phyloP scores from a whole-genome alignment of 257 asterid species.

The Gentiana macrophylla region DNA sequence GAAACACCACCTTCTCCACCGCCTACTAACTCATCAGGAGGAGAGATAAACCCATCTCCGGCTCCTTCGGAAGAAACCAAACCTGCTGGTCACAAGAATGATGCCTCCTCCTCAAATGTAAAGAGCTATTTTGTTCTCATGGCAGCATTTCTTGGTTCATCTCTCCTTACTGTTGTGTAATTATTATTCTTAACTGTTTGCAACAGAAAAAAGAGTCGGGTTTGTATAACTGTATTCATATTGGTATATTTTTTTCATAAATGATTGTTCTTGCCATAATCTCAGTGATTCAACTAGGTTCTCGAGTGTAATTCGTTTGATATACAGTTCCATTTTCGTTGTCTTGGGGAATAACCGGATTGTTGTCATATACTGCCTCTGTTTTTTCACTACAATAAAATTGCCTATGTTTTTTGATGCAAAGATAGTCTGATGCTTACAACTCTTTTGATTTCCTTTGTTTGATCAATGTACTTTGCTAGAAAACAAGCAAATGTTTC shows the following conservation, averaged over 20 bases:
- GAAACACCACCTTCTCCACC: constrained; percentile 38
- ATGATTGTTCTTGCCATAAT: constrained; percentile 10
- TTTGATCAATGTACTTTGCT: no score
- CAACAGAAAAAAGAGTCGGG: constrained; percentile 6
- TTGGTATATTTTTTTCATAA: background rate
- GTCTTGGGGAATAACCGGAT: constrained; percentile 26
- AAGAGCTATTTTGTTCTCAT: constrained; percentile 22
- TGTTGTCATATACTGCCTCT: background rate
- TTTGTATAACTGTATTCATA: constrained; percentile 6
- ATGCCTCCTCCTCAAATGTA: constrained; percentile 22
- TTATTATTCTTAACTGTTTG: constrained; percentile 3
- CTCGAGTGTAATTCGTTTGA: constrained; percentile 13
- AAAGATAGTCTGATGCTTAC: no score
- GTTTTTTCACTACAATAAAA: no score
- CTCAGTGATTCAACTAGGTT: constrained; percentile 6
- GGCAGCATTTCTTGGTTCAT: constrained; percentile 37
- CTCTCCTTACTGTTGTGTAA: constrained; percentile 29
- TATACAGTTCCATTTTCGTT: constrained; percentile 14
- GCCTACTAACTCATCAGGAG: background rate
- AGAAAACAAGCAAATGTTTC: no score
- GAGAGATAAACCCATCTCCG: constrained; percentile 26
- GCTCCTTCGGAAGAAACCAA: constrained; percentile 48
- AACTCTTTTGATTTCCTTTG: no score
- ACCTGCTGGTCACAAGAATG: constrained; percentile 21
- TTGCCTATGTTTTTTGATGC: no score